Evolutionary conservation across 805 yeast genomes (phyloP).

Genomic region (Metschnikowia chrysomelidarum): DNA sequence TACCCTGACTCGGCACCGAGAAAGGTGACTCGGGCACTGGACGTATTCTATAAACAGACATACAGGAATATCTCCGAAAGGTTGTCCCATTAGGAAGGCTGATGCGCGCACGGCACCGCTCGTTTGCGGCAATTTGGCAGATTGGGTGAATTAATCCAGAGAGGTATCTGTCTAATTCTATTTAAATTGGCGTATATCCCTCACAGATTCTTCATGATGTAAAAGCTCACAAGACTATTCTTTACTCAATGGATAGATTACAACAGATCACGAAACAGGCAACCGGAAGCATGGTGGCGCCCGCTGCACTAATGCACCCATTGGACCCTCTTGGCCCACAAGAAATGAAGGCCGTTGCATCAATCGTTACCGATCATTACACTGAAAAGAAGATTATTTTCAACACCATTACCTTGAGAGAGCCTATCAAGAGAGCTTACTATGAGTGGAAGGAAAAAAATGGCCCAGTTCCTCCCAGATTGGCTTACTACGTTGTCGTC

Average conservation of each 20-base stretch:
- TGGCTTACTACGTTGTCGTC: conserved; percentile 64
- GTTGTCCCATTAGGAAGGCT: too few relatives aligned
- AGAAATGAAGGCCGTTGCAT: conserved; percentile 58
- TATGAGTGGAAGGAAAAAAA: conserved; percentile 61
- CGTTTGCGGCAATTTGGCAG: too few relatives aligned
- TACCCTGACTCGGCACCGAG: too few relatives aligned
- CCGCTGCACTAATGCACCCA: conserved; percentile 58
- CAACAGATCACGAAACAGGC: conserved; percentile 61
- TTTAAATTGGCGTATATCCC: too few relatives aligned
- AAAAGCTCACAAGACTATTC: too few relatives aligned
- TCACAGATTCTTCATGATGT: too few relatives aligned
- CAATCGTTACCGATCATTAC: conserved; percentile 47
- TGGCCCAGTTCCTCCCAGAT: conserved; percentile 61
- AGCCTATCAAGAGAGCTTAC: conserved; percentile 63
- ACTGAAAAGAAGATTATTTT: conserved; percentile 47
- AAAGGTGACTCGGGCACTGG: too few relatives aligned
- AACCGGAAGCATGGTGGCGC: conserved; percentile 52
- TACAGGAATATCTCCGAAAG: too few relatives aligned
- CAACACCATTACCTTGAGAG: conserved; percentile 68
- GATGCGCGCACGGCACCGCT: too few relatives aligned
- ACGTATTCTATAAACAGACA: too few relatives aligned
- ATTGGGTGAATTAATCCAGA: too few relatives aligned
- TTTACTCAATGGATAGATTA: conserved; percentile 69
- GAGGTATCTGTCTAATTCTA: too few relatives aligned
- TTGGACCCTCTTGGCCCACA: conserved; percentile 64